Base-by-base conservation (phyloP, 495 filamentous ascomycete genomes). In the Aspergillus biplanus region DNA sequence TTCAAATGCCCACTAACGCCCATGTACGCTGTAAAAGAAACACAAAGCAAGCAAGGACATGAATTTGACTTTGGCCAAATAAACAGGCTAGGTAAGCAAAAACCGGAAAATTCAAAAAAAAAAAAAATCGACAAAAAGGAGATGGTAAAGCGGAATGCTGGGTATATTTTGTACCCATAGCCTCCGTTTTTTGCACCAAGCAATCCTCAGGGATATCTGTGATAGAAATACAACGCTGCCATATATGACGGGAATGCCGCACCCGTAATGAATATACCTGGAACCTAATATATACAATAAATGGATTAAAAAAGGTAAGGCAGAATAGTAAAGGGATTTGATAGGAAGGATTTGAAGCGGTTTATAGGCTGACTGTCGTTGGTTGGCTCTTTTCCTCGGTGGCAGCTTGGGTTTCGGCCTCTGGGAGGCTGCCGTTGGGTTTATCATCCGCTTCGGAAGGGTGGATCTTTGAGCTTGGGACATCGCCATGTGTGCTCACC, bases 401-500 rank as follows among this genome's bases (percentile, higher is more conserved):
- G 6, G 59, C 32, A 6, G 59, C n/a, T 8, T 44, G 3, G 32
- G 56, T 16, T 21, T 33, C 44, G 6, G 12, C 7, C 5, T 62
- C 52, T 3, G 16, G 9, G 7, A 48, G 18, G 42, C 5, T 39
- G 12, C 27, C 11, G 7, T 18, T 15, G 44, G 37, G 32, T 32
- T 11, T 1, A 13, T 27, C 33, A 11, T 50, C 44, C 2, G 39
- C n/a, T 6, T 27, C 18, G 15, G 33, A 8, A 2, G 11, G 12
- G 7, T 35, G 39, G 15, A 37, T 53, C 12, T 58, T 47, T 9
- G 59, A 52, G 33, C 33, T 35, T 18, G 59, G 42, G 11, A 37
- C 32, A 9, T 60, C 58, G 47, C 57, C 58, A 46, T 61, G 52
- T 5, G 58, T 47, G 37, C 58, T 62, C 32, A 53, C 34, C n/a